Conservation (phyloP, 2,329 filamentous ascomycete species). For the Colletotrichum sp. region DNA sequence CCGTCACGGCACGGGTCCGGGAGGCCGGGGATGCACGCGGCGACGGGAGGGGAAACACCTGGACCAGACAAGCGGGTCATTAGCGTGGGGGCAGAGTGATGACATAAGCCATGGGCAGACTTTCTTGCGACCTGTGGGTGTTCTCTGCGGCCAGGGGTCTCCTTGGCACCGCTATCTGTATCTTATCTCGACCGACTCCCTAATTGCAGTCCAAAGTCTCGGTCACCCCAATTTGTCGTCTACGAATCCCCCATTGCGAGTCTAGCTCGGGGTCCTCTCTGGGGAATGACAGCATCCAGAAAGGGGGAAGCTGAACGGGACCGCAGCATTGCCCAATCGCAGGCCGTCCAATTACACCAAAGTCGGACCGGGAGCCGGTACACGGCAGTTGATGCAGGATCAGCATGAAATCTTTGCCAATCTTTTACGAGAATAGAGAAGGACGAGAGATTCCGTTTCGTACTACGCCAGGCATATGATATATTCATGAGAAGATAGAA, state of each 20-base stretch:
- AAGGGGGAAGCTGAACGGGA: background rate
- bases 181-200: slow-evolving; percentile 16
- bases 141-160: background rate
- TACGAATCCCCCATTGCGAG: background rate
- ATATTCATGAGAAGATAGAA: background rate
- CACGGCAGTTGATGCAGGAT: background rate
- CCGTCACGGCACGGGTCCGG: background rate
- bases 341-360: background rate
- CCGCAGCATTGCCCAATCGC: background rate
- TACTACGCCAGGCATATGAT: background rate
- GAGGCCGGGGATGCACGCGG: slow-evolving; percentile 12
- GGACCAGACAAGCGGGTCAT: slow-evolving; percentile 11
- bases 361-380: background rate
- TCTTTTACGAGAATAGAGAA: background rate
- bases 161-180: slow-evolving; percentile 16
- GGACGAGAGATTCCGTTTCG: background rate
- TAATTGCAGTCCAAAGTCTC: background rate
- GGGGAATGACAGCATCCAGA: background rate
- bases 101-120: background rate
- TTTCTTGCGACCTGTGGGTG: background rate
- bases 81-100: background rate
- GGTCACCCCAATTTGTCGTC: slow-evolving; percentile 15
- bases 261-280: background rate
- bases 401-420: background rate
- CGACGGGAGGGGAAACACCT: slow-evolving; percentile 2